Base-by-base conservation (phyloP, 768 basidiomycete species). In the Mycena filopes region DNA sequence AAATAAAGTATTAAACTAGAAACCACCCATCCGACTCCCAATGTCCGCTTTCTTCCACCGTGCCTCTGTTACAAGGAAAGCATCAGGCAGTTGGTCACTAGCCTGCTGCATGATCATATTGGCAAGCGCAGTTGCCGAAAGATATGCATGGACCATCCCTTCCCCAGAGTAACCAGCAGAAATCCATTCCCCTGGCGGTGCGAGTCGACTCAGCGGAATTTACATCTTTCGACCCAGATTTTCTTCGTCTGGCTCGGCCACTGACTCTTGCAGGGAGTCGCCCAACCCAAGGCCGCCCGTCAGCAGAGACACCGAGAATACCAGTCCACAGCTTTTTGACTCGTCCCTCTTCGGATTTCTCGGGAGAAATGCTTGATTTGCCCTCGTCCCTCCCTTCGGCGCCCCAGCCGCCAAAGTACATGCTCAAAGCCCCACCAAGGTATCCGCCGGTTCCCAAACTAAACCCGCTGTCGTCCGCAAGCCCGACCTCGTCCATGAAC, bases 131-230 rank as follows among this genome's bases (percentile, higher is more conserved):
- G 80, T 77, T 7, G 79, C 78, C 51, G 82, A 80, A 63, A 85
- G 61, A 81, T 82, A 86, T 10, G 85, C 85, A 55, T 84, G 78
- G 1, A 80, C 81, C 85, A 86, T 86, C 5, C 86, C 85, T 64
- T 86, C 85, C 7, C 85, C 85, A 7, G 76, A 76, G 65, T 83
- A 86, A 3, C 83, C 85, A 21, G 83, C 85, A n/a, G 81, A 69
- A 20, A 86, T 77, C 86, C 86, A 86, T 66, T 86, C 85, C 21
- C 84, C 85, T 0, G 83, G 66, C 43, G 68, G 63, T 4, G 76
- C 69, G 31, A 63, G 55, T 11, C 3, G 40, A 25, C 31, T 43
- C 18, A 20, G 8, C 25, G 20, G 21, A 8, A 26, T 59, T 54
- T 5, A 45, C n/a, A 25, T 46, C 40, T 13, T 40, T 31, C 15